These are phyloP conservation scores for Hippophae rhamnoides DNA, from an alignment of 306 rosid genomes.

Conservation along the genomic window DNA sequence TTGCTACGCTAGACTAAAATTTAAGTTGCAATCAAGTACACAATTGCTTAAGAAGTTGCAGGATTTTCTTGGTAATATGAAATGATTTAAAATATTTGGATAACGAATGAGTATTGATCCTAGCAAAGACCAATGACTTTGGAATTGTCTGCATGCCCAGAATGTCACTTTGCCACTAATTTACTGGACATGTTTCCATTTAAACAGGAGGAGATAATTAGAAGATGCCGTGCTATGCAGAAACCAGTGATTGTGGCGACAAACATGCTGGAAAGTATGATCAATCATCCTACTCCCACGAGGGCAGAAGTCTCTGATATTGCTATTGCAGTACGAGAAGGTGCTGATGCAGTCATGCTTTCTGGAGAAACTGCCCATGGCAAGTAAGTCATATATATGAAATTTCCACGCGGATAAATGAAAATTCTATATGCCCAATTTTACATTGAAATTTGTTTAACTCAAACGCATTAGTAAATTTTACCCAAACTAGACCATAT, in stretches of 20 bases:
- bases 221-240: conserved; percentile 69
- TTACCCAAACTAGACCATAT: too few relatives aligned
- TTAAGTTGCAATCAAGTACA: too few relatives aligned
- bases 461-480: too few relatives aligned
- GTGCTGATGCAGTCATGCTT: conserved; percentile 95
- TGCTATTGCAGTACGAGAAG: conserved; percentile 90
- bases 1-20: too few relatives aligned
- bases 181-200: conserved; percentile 16
- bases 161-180: neutral
- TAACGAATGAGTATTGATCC: too few relatives aligned
- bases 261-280: conserved; percentile 99
- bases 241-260: conserved; percentile 98
- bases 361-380: conserved; percentile 99
- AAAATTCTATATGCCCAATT: too few relatives aligned
- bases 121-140: too few relatives aligned
- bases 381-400: conserved; percentile 50
- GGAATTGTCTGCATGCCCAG: too few relatives aligned
- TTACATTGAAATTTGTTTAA: too few relatives aligned
- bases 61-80: too few relatives aligned
- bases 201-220: conserved; percentile 74
- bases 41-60: too few relatives aligned
- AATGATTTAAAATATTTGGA: too few relatives aligned
- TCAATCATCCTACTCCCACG: conserved; percentile 87
- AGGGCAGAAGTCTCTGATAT: conserved; percentile 97
- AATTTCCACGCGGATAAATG: neutral